Conservation (phyloP, 2,329 filamentous ascomycete species). For the Aspergillus novofumigatus region DNA sequence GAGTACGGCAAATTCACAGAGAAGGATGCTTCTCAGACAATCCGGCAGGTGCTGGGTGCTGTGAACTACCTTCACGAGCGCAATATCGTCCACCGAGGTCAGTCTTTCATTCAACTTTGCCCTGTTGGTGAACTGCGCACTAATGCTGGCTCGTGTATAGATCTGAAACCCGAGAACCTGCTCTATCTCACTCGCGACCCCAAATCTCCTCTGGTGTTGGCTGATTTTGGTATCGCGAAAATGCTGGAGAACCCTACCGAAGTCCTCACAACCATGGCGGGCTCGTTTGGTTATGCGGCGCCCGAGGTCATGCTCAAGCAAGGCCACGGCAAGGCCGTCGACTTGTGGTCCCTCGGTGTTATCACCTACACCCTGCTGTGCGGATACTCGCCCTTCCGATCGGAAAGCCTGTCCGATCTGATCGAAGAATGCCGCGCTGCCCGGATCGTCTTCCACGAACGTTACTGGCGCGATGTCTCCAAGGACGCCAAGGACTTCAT, state of each 20-base stretch:
- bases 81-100: slow-evolving; percentile 93
- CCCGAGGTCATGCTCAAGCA: slow-evolving; percentile 98
- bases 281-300: slow-evolving; percentile 95
- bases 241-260: slow-evolving; percentile 89
- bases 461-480: slow-evolving; percentile 98
- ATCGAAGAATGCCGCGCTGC: slow-evolving; percentile 88
- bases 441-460: slow-evolving; percentile 88
- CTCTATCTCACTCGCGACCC: slow-evolving; percentile 78
- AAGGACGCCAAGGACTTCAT: slow-evolving; percentile 96
- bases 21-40: slow-evolving; percentile 94
- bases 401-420: slow-evolving; percentile 85
- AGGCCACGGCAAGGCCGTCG: slow-evolving; percentile 95
- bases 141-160: slow-evolving; percentile 44
- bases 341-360: slow-evolving; percentile 99
- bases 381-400: slow-evolving; percentile 96
- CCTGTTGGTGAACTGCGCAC: neutral
- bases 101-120: slow-evolving; percentile 10
- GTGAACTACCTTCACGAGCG: slow-evolving; percentile 93
- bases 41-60: slow-evolving; percentile 86
- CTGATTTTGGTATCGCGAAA: slow-evolving; percentile 98
- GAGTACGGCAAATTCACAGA: slow-evolving; percentile 98
- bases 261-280: slow-evolving; percentile 95
- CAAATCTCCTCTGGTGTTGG: slow-evolving; percentile 82
- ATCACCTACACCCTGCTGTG: slow-evolving; percentile 98
- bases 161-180: slow-evolving; percentile 96